These are phyloP conservation scores for Colletotrichum sojae DNA, from an alignment of 2,329 filamentous ascomycete species.

Conservation along the genomic window DNA sequence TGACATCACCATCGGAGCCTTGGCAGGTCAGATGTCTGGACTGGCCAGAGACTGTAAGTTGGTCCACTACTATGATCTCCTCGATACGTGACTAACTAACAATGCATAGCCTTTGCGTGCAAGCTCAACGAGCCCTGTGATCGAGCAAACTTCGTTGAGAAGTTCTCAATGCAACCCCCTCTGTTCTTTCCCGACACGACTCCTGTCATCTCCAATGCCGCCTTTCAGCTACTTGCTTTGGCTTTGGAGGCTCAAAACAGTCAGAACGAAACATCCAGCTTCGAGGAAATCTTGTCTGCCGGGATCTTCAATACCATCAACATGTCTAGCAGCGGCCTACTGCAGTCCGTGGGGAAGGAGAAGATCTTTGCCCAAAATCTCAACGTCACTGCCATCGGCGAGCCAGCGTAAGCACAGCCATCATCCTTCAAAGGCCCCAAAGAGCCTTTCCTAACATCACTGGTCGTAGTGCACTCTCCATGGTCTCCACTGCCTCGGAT, in stretches of 20 bases:
- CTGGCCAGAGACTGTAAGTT: slow-evolving; percentile 43
- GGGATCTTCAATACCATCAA: slow-evolving; percentile 41
- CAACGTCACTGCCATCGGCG: slow-evolving; percentile 36
- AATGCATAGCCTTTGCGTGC: slow-evolving; percentile 35
- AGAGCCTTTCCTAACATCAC: neutral
- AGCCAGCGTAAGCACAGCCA: slow-evolving; percentile 39
- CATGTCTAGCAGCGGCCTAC: slow-evolving; percentile 40
- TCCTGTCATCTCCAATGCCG: slow-evolving; percentile 45
- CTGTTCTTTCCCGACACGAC: slow-evolving; percentile 45
- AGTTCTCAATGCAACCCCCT: slow-evolving; percentile 32
- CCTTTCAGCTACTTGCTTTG: slow-evolving; percentile 46
- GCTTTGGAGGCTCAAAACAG: slow-evolving; percentile 33
- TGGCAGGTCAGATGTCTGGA: slow-evolving; percentile 46
- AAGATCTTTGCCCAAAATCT: slow-evolving; percentile 38
- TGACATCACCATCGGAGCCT: slow-evolving; percentile 43
- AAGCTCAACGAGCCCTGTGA: slow-evolving; percentile 37
- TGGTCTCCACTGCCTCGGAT: slow-evolving; percentile 42
- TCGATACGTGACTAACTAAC: neutral
- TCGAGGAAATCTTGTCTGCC: slow-evolving; percentile 21
- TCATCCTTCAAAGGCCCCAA: neutral
- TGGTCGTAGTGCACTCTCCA: slow-evolving; percentile 37
- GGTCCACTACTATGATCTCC: neutral
- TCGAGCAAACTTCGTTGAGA: slow-evolving; percentile 35
- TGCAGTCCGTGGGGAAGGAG: neutral
- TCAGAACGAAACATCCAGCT: neutral